A percentile compares a stretch with the other conserved stretches of the same genome.
These are phyloP conservation scores for Gymnopus androsaceus DNA, from an alignment of 1,284 basidiomycete species.

Conservation along the genomic window DNA sequence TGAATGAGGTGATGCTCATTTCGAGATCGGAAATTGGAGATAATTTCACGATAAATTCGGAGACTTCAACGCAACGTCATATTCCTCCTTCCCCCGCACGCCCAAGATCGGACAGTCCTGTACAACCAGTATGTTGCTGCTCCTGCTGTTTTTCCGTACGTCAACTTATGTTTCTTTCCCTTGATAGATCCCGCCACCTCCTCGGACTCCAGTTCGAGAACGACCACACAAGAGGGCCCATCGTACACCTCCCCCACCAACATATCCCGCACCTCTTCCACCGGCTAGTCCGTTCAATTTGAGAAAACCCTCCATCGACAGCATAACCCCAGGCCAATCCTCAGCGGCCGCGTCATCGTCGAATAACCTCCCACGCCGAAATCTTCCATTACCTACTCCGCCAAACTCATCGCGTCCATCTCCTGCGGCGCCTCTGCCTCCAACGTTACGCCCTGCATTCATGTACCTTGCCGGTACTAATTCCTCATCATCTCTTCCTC, in stretches of 20 bases:
- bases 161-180: not conserved
- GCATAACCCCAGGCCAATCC: conserved; percentile 10
- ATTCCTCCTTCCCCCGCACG: conserved; percentile 9
- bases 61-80: conserved; percentile 16
- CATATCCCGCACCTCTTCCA: conserved; percentile 29
- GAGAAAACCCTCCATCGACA: conserved; percentile 14
- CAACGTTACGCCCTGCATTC: not conserved
- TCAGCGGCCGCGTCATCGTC: not conserved
- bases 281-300: conserved; percentile 16
- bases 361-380: not conserved
- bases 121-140: conserved; percentile 2
- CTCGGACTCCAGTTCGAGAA: conserved; percentile 1
- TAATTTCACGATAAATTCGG: conserved; percentile 26
- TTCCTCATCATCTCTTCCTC: not conserved
- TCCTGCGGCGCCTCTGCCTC: not conserved
- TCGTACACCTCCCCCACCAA: conserved; percentile 17
- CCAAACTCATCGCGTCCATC: not conserved
- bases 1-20: conserved; percentile 26
- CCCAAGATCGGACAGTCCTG: not conserved
- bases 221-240: not conserved
- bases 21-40: conserved; percentile 20
- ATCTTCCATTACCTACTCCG: not conserved
- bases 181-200: conserved; percentile 4
- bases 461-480: not conserved
- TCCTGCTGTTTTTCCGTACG: not conserved